phyloP scores from a whole-genome alignment of 208 protist genomes.

The Trypanosoma boissoni region DNA sequence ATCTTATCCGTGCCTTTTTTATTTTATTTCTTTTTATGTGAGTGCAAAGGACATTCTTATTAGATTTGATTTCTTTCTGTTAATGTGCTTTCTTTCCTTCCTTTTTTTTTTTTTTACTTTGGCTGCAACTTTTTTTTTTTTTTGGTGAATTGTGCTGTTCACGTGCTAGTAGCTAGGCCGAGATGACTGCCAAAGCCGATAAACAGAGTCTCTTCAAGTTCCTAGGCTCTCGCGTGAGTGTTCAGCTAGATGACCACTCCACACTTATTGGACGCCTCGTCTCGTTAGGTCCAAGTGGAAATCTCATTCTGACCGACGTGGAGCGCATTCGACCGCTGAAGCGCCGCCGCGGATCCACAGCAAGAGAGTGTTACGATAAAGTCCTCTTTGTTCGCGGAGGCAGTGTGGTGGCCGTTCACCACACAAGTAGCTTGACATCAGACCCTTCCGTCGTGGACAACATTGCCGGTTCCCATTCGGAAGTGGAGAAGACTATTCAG shows the following conservation, averaged over 20 bases:
- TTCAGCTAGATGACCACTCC: conserved; percentile 70
- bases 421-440: conserved; percentile 63
- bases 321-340: conserved; percentile 61
- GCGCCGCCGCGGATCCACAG: conserved; percentile 24
- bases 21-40: no score
- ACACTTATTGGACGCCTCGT: conserved; percentile 69
- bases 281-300: conserved; percentile 59
- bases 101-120: no score
- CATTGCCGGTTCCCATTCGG: conserved; percentile 37
- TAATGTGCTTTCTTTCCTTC: no score
- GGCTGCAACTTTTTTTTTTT: no score
- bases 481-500: conserved; percentile 47
- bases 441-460: conserved; percentile 64
- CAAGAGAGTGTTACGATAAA: conserved; percentile 57
- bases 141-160: no score
- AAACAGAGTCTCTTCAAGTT: conserved; percentile 43
- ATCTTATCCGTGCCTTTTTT: no score
- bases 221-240: conserved; percentile 59
- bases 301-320: conserved; percentile 73
- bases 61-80: no score
- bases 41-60: no score
- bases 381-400: conserved; percentile 77
- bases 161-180: background rate
- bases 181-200: conserved; percentile 25
- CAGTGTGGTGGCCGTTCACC: conserved; percentile 51